Percentiles rank a stretch among this genome's conserved stretches.
Evolutionary conservation across 2,329 filamentous ascomycete genomes (phyloP).

Genomic region (Acrocalymma vagum): DNA sequence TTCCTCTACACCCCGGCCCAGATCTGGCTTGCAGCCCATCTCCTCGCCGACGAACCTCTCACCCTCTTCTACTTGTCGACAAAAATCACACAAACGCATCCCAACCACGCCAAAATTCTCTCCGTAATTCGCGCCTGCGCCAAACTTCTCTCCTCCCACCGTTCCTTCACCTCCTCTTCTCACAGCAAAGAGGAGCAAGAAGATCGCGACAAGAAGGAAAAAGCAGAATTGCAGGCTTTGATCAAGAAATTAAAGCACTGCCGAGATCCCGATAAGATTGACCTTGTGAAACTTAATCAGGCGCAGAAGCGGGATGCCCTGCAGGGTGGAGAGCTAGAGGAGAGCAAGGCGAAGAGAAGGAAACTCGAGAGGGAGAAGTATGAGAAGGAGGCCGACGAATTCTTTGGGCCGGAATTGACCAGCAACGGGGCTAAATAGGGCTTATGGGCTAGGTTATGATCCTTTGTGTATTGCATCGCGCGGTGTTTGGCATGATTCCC

Average conservation of each 20-base stretch:
- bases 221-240: slow-evolving; percentile 60
- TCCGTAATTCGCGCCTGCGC: slow-evolving; percentile 51
- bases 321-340: slow-evolving; percentile 45
- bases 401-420: slow-evolving; percentile 52
- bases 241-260: slow-evolving; percentile 77
- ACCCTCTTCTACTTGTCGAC: slow-evolving; percentile 55
- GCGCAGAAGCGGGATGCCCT: slow-evolving; percentile 61
- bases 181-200: slow-evolving; percentile 36
- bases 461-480: slow-evolving; percentile 16
- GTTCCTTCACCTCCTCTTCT: slow-evolving; percentile 22
- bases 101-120: slow-evolving; percentile 44
- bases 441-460: neutral
- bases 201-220: slow-evolving; percentile 51
- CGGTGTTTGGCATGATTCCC: too few relatives aligned
- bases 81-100: slow-evolving; percentile 48
- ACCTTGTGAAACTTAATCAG: slow-evolving; percentile 74
- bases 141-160: slow-evolving; percentile 45
- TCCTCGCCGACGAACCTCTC: slow-evolving; percentile 76
- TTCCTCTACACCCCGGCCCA: slow-evolving; percentile 95
- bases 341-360: slow-evolving; percentile 53
- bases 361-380: slow-evolving; percentile 54
- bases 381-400: slow-evolving; percentile 55
- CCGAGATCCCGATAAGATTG: slow-evolving; percentile 76
- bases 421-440: slow-evolving; percentile 20
- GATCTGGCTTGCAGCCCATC: slow-evolving; percentile 85